A percentile compares a stretch with the other conserved stretches of the same genome.
phyloP scores from a whole-genome alignment of 2,329 filamentous ascomycete genomes.

The Aspergillus tubingensis region DNA sequence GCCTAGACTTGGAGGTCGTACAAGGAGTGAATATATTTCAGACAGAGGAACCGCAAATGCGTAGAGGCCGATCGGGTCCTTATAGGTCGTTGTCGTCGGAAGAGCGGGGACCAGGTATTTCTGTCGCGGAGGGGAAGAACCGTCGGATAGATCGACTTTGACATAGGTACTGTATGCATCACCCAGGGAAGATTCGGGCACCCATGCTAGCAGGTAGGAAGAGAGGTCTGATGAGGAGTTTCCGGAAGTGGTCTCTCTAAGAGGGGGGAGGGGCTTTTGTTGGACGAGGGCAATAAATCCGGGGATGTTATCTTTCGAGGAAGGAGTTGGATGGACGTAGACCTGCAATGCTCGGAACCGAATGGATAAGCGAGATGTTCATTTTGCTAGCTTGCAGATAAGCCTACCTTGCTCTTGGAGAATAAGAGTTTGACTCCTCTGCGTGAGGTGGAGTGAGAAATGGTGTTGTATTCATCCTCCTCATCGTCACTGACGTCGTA shows the following conservation, averaged over 20 bases:
- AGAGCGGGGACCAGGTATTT: constrained; percentile 89
- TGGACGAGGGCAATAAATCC: constrained; percentile 92
- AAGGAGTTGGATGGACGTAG: constrained; percentile 92
- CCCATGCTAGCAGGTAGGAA: constrained; percentile 85
- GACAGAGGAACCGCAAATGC: constrained; percentile 89
- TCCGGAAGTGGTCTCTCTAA: constrained; percentile 36
- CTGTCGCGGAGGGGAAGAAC: constrained; percentile 77
- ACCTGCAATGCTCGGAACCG: constrained; percentile 58
- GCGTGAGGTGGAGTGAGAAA: constrained; percentile 74
- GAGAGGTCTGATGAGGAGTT: constrained; percentile 51
- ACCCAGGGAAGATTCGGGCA: constrained; percentile 85
- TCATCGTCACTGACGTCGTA: constrained; percentile 97
- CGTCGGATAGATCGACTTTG: constrained; percentile 87
- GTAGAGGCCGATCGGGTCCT: constrained; percentile 72
- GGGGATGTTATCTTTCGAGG: constrained; percentile 90
- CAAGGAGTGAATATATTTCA: constrained; percentile 85
- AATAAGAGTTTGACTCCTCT: constrained; percentile 90
- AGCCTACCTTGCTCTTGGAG: constrained; percentile 87
- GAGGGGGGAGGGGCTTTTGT: constrained; percentile 64
- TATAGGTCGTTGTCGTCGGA: constrained; percentile 78
- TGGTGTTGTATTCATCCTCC: constrained; percentile 91
- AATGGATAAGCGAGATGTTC: constrained; percentile 6
- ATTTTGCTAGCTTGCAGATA: neutral
- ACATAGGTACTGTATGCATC: constrained; percentile 87
- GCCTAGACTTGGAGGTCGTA: constrained; percentile 87